Percentiles rank a stretch among this genome's conserved stretches.
Evolutionary conservation across 495 filamentous ascomycete species (phyloP).

Genomic region (Immersiella caudata): DNA sequence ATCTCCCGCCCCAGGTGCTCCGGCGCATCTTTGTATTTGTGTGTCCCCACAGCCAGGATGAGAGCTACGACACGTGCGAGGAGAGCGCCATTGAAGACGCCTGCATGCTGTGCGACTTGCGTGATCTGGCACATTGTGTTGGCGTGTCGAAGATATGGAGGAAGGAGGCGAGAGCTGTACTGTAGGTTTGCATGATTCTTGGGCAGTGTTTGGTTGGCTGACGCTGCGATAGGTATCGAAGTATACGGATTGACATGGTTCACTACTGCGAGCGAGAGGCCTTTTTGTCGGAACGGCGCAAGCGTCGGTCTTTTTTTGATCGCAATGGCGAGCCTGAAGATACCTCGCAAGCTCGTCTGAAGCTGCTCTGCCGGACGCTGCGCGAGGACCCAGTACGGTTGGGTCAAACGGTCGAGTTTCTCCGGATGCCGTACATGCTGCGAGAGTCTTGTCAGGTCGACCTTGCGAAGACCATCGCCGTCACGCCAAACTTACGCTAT

Average conservation of each 20-base stretch:
- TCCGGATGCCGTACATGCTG: constrained; percentile 97
- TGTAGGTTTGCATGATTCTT: constrained; percentile 54
- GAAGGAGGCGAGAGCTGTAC: constrained; percentile 51
- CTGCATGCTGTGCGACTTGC: constrained; percentile 95
- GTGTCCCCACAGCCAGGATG: constrained; percentile 80
- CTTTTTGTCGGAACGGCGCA: constrained; percentile 73
- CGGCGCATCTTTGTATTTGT: constrained; percentile 75
- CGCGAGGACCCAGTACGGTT: constrained; percentile 68
- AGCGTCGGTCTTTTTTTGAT: constrained; percentile 71
- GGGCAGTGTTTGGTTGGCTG: constrained; percentile 15
- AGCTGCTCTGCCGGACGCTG: constrained; percentile 77
- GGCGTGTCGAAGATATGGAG: constrained; percentile 76
- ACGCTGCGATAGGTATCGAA: constrained; percentile 66
- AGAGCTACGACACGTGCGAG: constrained; percentile 79
- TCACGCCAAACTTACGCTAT: constrained; percentile 82
- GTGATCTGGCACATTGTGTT: constrained; percentile 81
- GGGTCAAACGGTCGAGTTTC: constrained; percentile 66
- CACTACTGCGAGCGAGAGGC: constrained; percentile 93
- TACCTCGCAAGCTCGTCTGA: constrained; percentile 72
- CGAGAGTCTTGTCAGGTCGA: constrained; percentile 83
- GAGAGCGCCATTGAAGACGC: constrained; percentile 78
- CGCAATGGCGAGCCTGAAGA: constrained; percentile 79
- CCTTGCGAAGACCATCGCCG: constrained; percentile 81
- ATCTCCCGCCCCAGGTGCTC: constrained; percentile 66
- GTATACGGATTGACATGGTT: constrained; percentile 89